Percentiles rank a stretch among this genome's conserved stretches.
phyloP scores from a whole-genome alignment of 768 basidiomycete genomes.

The Leucocoprinus birnbaumii region DNA sequence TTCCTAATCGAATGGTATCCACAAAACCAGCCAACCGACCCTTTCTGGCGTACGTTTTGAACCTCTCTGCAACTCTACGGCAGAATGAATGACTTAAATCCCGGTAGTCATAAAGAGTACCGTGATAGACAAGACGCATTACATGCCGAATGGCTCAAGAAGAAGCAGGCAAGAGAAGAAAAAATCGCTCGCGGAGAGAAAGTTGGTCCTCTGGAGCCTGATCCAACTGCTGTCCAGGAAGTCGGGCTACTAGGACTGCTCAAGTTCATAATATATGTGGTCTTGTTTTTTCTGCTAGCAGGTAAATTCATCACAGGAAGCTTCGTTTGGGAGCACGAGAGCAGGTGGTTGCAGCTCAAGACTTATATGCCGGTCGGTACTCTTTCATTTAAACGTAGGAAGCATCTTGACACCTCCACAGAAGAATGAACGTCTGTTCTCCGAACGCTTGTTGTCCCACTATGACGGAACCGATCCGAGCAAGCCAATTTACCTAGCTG shows the following conservation, averaged over 20 bases:
- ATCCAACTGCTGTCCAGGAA: slow-evolving; percentile 69
- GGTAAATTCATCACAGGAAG: slow-evolving; percentile 89
- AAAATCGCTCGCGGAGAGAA: slow-evolving; percentile 73
- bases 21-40: slow-evolving; percentile 84
- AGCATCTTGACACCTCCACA: slow-evolving; percentile 22
- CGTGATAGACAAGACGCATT: slow-evolving; percentile 55
- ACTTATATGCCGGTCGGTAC: slow-evolving; percentile 60
- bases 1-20: slow-evolving; percentile 69
- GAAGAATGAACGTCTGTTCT: slow-evolving; percentile 67
- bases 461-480: slow-evolving; percentile 66
- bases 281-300: slow-evolving; percentile 53
- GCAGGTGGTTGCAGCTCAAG: slow-evolving; percentile 57
- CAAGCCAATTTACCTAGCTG: slow-evolving; percentile 82
- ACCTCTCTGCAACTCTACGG: background rate
- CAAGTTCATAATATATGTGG: slow-evolving; percentile 61
- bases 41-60: slow-evolving; percentile 62
- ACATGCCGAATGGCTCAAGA: slow-evolving; percentile 64
- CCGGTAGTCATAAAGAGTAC: slow-evolving; percentile 62
- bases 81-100: slow-evolving; percentile 13
- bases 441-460: slow-evolving; percentile 59
- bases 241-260: slow-evolving; percentile 63
- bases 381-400: background rate
- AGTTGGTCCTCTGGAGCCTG: slow-evolving; percentile 68
- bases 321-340: slow-evolving; percentile 80
- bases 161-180: slow-evolving; percentile 68